These are phyloP conservation scores for Sporothrix dimorphospora DNA, from an alignment of 2,329 filamentous ascomycete genomes.

Conservation along the genomic window DNA sequence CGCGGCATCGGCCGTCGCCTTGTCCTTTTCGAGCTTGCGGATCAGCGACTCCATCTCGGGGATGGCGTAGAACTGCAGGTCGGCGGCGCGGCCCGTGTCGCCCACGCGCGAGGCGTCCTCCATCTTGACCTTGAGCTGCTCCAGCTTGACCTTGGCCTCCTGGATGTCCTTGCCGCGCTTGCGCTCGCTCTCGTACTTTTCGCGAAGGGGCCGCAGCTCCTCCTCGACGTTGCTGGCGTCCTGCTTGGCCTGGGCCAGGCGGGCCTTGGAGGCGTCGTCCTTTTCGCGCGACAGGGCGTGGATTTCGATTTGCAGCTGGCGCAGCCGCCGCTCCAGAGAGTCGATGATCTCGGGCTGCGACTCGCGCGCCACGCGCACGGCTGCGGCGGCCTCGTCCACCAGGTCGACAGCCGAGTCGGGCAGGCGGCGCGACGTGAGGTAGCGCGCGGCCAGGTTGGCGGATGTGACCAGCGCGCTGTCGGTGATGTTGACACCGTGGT, in stretches of 20 bases:
- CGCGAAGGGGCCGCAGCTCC: conserved; percentile 85
- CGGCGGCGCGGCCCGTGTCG: conserved; percentile 84
- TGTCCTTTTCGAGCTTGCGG: conserved; percentile 77
- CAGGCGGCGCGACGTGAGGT: conserved; percentile 85
- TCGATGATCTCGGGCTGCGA: conserved; percentile 96
- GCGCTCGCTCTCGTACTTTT: conserved; percentile 96
- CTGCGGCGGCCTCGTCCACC: conserved; percentile 93
- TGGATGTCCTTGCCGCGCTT: conserved; percentile 89
- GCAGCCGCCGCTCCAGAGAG: conserved; percentile 84
- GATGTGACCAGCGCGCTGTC: conserved; percentile 91
- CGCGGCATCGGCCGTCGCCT: conserved; percentile 74
- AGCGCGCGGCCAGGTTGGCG: conserved; percentile 89
- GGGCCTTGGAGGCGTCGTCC: conserved; percentile 85
- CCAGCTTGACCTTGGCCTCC: conserved; percentile 91
- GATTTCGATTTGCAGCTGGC: conserved; percentile 96
- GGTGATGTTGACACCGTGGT: conserved; percentile 95
- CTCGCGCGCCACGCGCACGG: conserved; percentile 93
- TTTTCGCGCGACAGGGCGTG: conserved; percentile 92
- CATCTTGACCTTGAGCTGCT: conserved; percentile 85
- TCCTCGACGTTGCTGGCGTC: conserved; percentile 95
- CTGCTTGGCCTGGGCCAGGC: conserved; percentile 79
- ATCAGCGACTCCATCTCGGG: conserved; percentile 86
- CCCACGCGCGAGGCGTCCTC: conserved; percentile 89
- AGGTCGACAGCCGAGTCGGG: conserved; percentile 97
- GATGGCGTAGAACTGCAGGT: conserved; percentile 96